Evolutionary conservation across 2,329 filamentous ascomycete genomes (phyloP), one percentile per base, ranked within the genome.

Genomic region (Thielaviopsis euricoi): DNA sequence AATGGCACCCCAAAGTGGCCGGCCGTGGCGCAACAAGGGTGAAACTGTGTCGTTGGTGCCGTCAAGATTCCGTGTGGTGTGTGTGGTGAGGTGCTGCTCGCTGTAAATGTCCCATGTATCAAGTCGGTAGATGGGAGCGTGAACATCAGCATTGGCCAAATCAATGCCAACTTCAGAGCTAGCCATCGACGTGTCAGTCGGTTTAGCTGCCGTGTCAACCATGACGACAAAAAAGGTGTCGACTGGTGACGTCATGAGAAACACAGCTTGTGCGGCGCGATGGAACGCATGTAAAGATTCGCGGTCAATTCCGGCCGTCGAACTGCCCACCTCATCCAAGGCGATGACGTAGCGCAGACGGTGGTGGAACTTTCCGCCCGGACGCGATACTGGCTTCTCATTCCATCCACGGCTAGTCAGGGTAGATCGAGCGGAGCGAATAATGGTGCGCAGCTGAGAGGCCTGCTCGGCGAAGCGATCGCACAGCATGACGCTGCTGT

Each of bases 1-100:
- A 7, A 60, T 33, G 12, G 58, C 55, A 12, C 58, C 58, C 58
- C 58, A 60, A 19, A 60, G 40, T 17, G 58, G 58, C 12, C 58
- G 55, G 17, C 58, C 58, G 48, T 60, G 52, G 21, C 55, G 29
- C 33, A 60, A 57, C 13, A 60, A 21, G 7, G 53, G 48, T 5
- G 21, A 17, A 1, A 51, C 50, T 3, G 25, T 56, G 3, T 26
- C 21, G 10, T 53, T 17, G n/a, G 53, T 46, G 15, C 48, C 58
- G 26, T 59, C 54, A 17, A 25, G 29, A 54, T 21, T 37, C 12
- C 26, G 15, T 55, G 48, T 17, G 2, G 23, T 52, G 22, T 52
- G 10, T 4, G 19, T 37, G 33, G n/a, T 57, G 55, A 13, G 37
- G 51, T 52, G 51, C 15, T 21, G 51, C 23, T 52, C 51, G 37